Evolutionary conservation across 345 rosid genomes (phyloP).

Genomic region (Moringa oleifera): DNA sequence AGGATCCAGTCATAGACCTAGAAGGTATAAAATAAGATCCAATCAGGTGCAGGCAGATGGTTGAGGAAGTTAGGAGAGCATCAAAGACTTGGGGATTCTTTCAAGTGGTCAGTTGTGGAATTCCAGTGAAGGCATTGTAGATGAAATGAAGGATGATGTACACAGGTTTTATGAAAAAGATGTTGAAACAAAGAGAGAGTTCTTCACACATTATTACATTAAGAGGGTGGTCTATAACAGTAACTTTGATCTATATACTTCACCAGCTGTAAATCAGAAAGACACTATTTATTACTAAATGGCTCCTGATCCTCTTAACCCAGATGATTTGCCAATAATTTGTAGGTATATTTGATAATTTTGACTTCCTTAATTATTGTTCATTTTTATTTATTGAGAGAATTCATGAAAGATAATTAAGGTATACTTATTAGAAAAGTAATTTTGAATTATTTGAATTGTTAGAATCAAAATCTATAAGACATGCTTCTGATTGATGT

Average conservation of each 20-base stretch:
- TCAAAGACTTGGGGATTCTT: conserved; percentile 36
- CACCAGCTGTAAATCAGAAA: conserved; percentile 35
- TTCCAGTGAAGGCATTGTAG: conserved; percentile 16
- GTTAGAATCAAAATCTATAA: no score
- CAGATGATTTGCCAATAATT: conserved; percentile 29
- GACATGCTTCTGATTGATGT: no score
- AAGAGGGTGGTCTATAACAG: conserved; percentile 21
- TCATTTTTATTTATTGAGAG: no score
- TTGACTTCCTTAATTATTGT: no score
- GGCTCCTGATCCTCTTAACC: conserved; percentile 34
- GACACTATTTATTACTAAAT: conserved; percentile 27
- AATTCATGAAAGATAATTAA: no score
- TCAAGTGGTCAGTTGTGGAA: conserved; percentile 48
- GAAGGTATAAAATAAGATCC: conserved; percentile 10
- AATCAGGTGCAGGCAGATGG: conserved; percentile 12
- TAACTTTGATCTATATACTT: conserved; percentile 40
- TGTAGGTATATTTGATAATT: conserved; percentile 44
- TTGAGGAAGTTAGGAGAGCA: conserved; percentile 26
- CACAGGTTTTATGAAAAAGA: conserved; percentile 29
- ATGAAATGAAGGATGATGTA: conserved; percentile 21
- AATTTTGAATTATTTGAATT: no score
- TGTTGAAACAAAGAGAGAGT: conserved; percentile 16
- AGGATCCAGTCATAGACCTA: conserved; percentile 42
- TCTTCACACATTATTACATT: conserved; percentile 10
- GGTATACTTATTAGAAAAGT: no score